Base-by-base conservation (phyloP, 257 asterid genomes). In the Gynochthodes officinalis region DNA sequence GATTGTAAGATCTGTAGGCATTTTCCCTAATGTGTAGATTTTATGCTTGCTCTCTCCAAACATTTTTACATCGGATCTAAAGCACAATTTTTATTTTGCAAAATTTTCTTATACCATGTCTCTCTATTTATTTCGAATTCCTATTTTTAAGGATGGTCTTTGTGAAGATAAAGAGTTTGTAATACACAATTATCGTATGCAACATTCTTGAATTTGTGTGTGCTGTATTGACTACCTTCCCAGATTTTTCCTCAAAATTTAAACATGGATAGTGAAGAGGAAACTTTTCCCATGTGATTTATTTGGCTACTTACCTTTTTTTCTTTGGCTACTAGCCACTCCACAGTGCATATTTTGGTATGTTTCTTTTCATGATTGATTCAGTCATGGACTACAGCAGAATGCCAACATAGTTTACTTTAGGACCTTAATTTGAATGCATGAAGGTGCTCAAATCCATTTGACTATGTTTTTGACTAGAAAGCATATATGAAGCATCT, bases 241-340 rank as follows among this genome's bases (percentile, higher is more conserved):
- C 39, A 37, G 28, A 18, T 35, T 37, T 19, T 37, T 23, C 46
- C 30, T 35, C 67, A 35, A 13, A 35, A 61, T 3, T 2, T 62
- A 43, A 23, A 35, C 33, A 62, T 37, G 16, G 16, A 11, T 7
- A 62, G 19, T 19, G 27, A 19, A 35, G 44, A 61, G 66, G 64
- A 4, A 32, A 25, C 67, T n/a, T n/a, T n/a, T n/a, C n/a, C n/a
- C n/a, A n/a, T n/a, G n/a, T n/a, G 66, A 33, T 30, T 32, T 5
- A 33, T 33, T 61, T 61, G 44, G 16, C 52, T n/a, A 63, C 59
- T 39, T 74, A 21, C 57, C 37, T 19, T 74, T 28, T 8, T 73
- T 15, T 48, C 50, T 49, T 69, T n/a, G 30, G 35, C 59, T 69
- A 33, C 61, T 50, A 49, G 13, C 39, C 5, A 13, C 8, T 59